phyloP scores from a whole-genome alignment of 2,329 filamentous ascomycete genomes.

The Berkeleyomyces rouxiae region DNA sequence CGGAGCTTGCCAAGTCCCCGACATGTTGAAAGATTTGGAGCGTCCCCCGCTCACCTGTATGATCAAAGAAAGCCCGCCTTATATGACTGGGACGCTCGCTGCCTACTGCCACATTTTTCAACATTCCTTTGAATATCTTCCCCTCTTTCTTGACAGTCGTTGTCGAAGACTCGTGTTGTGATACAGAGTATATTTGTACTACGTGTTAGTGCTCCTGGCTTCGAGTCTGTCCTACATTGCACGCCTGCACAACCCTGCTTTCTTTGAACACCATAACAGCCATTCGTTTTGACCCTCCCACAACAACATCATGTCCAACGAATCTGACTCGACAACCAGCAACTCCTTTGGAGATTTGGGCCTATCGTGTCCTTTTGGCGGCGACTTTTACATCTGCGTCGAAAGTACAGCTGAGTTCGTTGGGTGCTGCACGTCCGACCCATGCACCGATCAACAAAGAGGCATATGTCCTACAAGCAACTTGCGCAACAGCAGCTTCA shows the following conservation, averaged over 20 bases:
- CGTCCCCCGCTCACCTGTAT: not conserved
- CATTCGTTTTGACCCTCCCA: not conserved
- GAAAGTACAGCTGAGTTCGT: constrained; percentile 22
- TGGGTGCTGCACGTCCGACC: constrained; percentile 26
- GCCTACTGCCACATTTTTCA: not conserved
- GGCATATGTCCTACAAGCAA: constrained; percentile 21
- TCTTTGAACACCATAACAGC: not conserved
- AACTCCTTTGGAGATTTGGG: constrained; percentile 15
- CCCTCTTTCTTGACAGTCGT: not conserved
- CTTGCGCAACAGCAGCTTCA: constrained; percentile 20
- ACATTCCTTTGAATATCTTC: not conserved
- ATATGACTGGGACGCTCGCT: not conserved
- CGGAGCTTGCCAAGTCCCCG: not conserved
- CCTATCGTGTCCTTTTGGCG: constrained; percentile 20
- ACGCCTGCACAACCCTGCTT: not conserved
- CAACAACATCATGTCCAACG: not conserved
- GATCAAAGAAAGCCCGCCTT: not conserved
- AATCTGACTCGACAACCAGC: not conserved
- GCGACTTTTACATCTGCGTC: constrained; percentile 24
- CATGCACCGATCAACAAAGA: constrained; percentile 18
- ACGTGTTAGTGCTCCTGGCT: not conserved
- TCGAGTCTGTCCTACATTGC: not conserved
- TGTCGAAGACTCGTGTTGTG: not conserved
- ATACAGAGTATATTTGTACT: not conserved
- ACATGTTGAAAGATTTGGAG: not conserved